Conservation (phyloP, 2,329 filamentous ascomycete genomes). For the Trichoderma sp. region DNA sequence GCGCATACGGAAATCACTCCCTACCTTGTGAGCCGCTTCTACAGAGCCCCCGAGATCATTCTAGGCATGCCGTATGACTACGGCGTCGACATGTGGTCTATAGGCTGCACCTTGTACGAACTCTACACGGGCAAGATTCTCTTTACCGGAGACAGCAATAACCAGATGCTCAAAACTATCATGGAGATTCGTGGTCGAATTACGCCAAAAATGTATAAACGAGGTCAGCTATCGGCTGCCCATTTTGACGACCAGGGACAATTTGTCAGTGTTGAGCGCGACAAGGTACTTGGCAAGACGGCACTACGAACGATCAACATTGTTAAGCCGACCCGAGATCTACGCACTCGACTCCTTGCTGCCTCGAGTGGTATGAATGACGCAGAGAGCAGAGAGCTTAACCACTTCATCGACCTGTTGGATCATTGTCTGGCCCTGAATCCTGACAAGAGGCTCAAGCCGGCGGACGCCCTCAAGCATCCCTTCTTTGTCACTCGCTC, state of each 20-base stretch:
- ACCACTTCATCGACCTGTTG: slow-evolving; percentile 81
- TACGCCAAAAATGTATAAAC: slow-evolving; percentile 83
- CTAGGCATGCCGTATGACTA: slow-evolving; percentile 96
- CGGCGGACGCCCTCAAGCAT: slow-evolving; percentile 82
- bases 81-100: slow-evolving; percentile 95
- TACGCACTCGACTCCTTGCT: slow-evolving; percentile 76
- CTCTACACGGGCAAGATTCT: slow-evolving; percentile 97
- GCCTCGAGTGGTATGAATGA: slow-evolving; percentile 74
- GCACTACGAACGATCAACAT: slow-evolving; percentile 67
- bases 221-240: slow-evolving; percentile 70
- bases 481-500: slow-evolving; percentile 69
- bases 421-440: slow-evolving; percentile 88
- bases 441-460: slow-evolving; percentile 87
- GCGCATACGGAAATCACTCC: slow-evolving; percentile 82
- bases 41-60: slow-evolving; percentile 95
- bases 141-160: slow-evolving; percentile 93
- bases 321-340: slow-evolving; percentile 75
- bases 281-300: slow-evolving; percentile 84
- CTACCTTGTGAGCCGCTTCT: slow-evolving; percentile 96
- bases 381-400: slow-evolving; percentile 73
- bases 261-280: slow-evolving; percentile 81
- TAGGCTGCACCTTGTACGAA: slow-evolving; percentile 96
- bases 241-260: slow-evolving; percentile 86
- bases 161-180: slow-evolving; percentile 95
- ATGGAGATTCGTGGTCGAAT: slow-evolving; percentile 96